Evolutionary conservation across 2,329 filamentous ascomycete genomes (phyloP), one percentile per base, ranked within the genome.

Genomic region (Zymoseptoria crescenta): DNA sequence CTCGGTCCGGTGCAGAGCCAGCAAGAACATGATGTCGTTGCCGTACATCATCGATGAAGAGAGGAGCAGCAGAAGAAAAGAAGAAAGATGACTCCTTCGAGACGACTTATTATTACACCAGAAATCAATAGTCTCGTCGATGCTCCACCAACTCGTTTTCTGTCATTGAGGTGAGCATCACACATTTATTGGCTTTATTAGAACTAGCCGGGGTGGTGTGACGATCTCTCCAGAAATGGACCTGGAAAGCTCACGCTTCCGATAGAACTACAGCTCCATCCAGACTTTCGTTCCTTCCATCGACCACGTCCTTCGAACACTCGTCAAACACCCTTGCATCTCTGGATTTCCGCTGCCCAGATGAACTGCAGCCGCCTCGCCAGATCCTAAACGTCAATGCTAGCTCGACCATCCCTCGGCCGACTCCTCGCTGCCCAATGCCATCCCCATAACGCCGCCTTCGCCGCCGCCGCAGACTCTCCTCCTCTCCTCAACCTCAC

Each of bases 351-450:
- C n/a, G 35, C 35, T 16, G 35, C 6, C 35, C 13, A 7, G 13
- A 45, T 45, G 35, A 45, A 10, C n/a, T 45, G 55, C 29, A 49
- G 55, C 28, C 49, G 49, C n/a, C 55, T 27, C 27, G 55, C 55
- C n/a, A n/a, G 21, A 55, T 51, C 49, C 51, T 54, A 51, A 10
- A 49, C 52, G 56, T 63, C 64, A 59, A 60, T 68, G 65, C 64
- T 63, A 35, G 52, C 59, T 55, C 56, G 58, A 56, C 48, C 56
- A 64, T 57, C 60, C 58, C n/a, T 16, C n/a, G 55, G 59, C 24
- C 20, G 51, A 55, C 56, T 60, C 57, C 59, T 57, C 27, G 21
- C 50, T 20, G 56, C 35, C 16, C 35, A 16, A 45, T n/a, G 35
- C n/a, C 4, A 45, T 16, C 35, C 13, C 7, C 16, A 10, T n/a